A percentile compares a stretch with the other conserved stretches of the same genome.
Conservation (phyloP, 2,329 filamentous ascomycete genomes). For the Parafenestella ontariensis region DNA sequence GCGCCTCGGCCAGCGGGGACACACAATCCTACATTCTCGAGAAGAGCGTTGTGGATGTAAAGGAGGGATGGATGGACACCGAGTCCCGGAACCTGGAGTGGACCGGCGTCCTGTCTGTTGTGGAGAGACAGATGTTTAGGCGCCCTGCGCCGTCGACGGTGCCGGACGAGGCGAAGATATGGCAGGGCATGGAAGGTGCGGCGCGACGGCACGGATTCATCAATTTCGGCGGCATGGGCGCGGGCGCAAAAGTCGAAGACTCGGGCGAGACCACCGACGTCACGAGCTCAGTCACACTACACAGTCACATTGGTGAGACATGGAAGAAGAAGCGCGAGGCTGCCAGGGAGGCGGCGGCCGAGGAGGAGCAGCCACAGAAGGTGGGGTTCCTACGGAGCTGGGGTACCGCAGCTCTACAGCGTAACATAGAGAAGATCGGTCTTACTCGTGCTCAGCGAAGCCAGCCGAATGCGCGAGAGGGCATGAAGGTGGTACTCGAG, state of each 20-base stretch:
- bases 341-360: constrained; percentile 48
- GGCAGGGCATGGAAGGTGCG: constrained; percentile 40
- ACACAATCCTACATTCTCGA: constrained; percentile 83
- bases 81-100: constrained; percentile 84
- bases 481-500: constrained; percentile 82
- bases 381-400: constrained; percentile 67
- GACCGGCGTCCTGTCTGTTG: constrained; percentile 78
- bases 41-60: constrained; percentile 78
- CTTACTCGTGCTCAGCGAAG: constrained; percentile 79
- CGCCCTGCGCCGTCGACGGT: constrained; percentile 46
- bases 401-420: constrained; percentile 75
- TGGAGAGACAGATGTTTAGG: constrained; percentile 76
- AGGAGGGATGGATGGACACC: constrained; percentile 82
- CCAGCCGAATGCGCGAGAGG: constrained; percentile 80
- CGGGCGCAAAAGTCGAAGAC: constrained; percentile 39
- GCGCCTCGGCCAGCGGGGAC: constrained; percentile 64
- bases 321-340: constrained; percentile 58
- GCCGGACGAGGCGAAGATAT: constrained; percentile 33
- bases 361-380: constrained; percentile 57
- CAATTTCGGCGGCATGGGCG: constrained; percentile 30
- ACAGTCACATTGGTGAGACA: constrained; percentile 74
- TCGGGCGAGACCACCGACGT: constrained; percentile 66
- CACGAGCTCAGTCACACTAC: constrained; percentile 75
- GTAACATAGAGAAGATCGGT: constrained; percentile 80
- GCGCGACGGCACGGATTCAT: constrained; percentile 43